phyloP scores from a whole-genome alignment of 2,329 filamentous ascomycete genomes.

The Fusarium dlaminii region DNA sequence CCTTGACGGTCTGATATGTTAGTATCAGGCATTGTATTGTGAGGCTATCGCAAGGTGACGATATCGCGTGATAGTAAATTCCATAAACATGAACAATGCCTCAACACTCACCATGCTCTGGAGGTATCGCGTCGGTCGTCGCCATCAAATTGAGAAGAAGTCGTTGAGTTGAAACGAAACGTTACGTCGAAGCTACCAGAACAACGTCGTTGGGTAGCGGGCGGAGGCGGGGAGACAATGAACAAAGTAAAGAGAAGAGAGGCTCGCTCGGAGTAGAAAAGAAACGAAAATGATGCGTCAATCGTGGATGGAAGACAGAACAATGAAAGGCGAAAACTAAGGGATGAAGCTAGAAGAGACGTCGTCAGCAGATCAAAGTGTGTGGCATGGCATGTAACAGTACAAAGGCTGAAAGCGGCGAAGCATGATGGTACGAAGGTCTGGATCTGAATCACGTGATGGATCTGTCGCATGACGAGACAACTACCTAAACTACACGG shows the following conservation, averaged over 20 bases:
- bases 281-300: constrained; percentile 1
- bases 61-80: background rate
- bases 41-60: constrained; percentile 7
- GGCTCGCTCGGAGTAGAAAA: constrained; percentile 2
- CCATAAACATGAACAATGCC: background rate
- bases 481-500: background rate
- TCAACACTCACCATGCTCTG: constrained; percentile 37
- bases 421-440: constrained; percentile 26
- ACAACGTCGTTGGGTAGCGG: constrained; percentile 34
- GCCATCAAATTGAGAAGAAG: constrained; percentile 36
- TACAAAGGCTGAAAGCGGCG: constrained; percentile 34
- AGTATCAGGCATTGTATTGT: constrained; percentile 37
- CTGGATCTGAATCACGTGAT: constrained; percentile 31
- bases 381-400: constrained; percentile 15
- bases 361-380: constrained; percentile 30
- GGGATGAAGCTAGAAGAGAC: constrained; percentile 31
- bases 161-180: constrained; percentile 5
- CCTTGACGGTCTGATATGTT: constrained; percentile 68
- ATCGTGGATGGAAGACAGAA: constrained; percentile 15
- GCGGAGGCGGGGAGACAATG: constrained; percentile 32
- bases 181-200: constrained; percentile 14
- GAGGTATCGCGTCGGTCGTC: constrained; percentile 41
- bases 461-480: background rate
- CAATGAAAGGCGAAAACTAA: constrained; percentile 31
- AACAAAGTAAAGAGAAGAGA: constrained; percentile 7